phyloP scores from a whole-genome alignment of 306 rosid genomes.

The Lotus japonicus region DNA sequence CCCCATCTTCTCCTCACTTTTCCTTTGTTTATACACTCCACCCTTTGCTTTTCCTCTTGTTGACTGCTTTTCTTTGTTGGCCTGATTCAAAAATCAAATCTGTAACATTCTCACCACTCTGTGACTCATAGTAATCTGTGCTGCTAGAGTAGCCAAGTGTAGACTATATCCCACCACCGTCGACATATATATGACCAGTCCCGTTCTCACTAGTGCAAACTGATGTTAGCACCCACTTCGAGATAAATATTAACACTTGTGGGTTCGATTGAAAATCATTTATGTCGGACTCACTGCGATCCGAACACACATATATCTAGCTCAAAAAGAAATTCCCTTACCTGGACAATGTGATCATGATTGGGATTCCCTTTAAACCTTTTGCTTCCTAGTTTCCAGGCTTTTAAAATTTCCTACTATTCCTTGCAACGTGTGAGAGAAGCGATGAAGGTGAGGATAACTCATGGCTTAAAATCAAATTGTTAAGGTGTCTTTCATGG shows the following conservation, averaged over 20 bases:
- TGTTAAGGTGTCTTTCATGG: conserved; percentile 31
- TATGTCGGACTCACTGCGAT: no score
- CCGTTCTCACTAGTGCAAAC: no score
- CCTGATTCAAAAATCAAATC: conserved; percentile 36
- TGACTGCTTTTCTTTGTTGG: conserved; percentile 70
- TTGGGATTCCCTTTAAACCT: conserved; percentile 12
- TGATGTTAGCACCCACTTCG: no score
- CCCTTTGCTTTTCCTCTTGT: conserved; percentile 46
- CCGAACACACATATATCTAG: background rate
- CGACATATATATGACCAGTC: background rate
- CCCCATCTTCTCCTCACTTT: conserved; percentile 38
- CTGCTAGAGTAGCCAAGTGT: conserved; percentile 29
- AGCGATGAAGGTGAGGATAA: conserved; percentile 18
- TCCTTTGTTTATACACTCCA: conserved; percentile 36
- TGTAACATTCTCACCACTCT: conserved; percentile 24
- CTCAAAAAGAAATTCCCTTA: conserved; percentile 13
- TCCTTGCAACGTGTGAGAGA: conserved; percentile 21
- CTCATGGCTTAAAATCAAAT: conserved; percentile 30
- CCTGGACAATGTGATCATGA: conserved; percentile 29
- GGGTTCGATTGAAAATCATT: no score
- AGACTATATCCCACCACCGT: conserved; percentile 23
- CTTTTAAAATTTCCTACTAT: conserved; percentile 28
- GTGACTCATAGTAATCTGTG: conserved; percentile 33
- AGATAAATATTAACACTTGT: no score
- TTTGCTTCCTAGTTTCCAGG: conserved; percentile 56